Conservation (phyloP, 2,329 filamentous ascomycete species). For the Cladosporium sp. region DNA sequence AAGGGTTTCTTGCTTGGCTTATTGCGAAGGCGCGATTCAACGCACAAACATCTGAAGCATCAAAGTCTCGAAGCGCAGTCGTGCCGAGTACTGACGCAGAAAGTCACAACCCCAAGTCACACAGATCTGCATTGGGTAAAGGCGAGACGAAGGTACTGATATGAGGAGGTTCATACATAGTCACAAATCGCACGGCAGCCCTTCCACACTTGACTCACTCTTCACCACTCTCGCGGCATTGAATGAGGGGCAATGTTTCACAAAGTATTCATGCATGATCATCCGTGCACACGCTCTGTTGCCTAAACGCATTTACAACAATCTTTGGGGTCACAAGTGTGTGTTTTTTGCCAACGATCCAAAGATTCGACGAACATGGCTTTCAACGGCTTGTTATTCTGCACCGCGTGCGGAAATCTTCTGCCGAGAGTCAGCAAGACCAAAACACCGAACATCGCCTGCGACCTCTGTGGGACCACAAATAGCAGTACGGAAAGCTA, state of each 20-base stretch:
- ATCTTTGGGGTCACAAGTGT: too few species aligned
- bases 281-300: neutral
- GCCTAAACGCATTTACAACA: too few species aligned
- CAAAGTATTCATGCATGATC: neutral
- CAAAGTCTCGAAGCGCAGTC: neutral
- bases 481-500: constrained; percentile 61
- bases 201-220: too few species aligned
- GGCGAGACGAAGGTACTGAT: constrained; percentile 6
- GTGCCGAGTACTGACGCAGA: too few species aligned
- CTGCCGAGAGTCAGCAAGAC: constrained; percentile 73
- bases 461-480: constrained; percentile 76
- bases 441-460: constrained; percentile 68
- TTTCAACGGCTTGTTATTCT: constrained; percentile 83
- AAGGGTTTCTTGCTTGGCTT: constrained; percentile 6
- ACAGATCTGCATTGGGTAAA: neutral
- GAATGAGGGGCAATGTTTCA: neutral
- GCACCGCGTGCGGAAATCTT: constrained; percentile 81
- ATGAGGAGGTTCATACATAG: neutral
- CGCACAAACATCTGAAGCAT: neutral
- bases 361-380: constrained; percentile 55
- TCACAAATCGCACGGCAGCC: too few species aligned
- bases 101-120: neutral
- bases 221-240: too few species aligned
- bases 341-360: too few species aligned
- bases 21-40: neutral